These are phyloP conservation scores for Fusarium hostae DNA, from an alignment of 2,329 filamentous ascomycete species.

Conservation along the genomic window DNA sequence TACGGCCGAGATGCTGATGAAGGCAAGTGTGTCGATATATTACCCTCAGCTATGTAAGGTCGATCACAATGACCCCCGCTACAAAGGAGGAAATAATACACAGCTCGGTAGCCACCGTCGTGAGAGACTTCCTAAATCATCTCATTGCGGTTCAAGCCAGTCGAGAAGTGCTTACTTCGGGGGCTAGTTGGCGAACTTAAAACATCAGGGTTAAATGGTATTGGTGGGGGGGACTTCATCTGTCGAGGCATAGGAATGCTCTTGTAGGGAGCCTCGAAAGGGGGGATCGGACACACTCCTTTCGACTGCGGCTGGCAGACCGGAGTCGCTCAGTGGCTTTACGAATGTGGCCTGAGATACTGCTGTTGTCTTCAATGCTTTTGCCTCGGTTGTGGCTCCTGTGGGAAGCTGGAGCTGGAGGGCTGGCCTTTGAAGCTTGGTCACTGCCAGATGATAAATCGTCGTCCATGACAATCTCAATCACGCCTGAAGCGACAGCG, in stretches of 20 bases:
- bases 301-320: conserved; percentile 67
- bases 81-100: conserved; percentile 21
- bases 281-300: conserved; percentile 50
- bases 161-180: conserved; percentile 56
- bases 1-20: no score
- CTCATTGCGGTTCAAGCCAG: conserved; percentile 64
- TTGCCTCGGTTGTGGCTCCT: conserved; percentile 67
- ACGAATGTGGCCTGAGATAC: conserved; percentile 64
- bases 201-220: conserved; percentile 53
- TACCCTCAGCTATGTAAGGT: no score
- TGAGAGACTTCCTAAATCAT: conserved; percentile 59
- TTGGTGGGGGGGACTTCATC: conserved; percentile 51
- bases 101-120: conserved; percentile 1
- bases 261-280: conserved; percentile 55
- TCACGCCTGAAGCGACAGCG: conserved; percentile 64
- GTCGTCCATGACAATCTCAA: conserved; percentile 75
- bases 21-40: no score
- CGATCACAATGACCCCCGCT: no score
- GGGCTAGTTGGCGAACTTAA: conserved; percentile 49
- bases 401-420: conserved; percentile 50
- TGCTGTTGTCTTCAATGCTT: conserved; percentile 63
- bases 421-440: conserved; percentile 37
- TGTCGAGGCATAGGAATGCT: conserved; percentile 50
- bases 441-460: conserved; percentile 54
- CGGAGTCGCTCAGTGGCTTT: conserved; percentile 70